phyloP scores from a whole-genome alignment of 495 filamentous ascomycete genomes.

The Sordaria brevicollis region DNA sequence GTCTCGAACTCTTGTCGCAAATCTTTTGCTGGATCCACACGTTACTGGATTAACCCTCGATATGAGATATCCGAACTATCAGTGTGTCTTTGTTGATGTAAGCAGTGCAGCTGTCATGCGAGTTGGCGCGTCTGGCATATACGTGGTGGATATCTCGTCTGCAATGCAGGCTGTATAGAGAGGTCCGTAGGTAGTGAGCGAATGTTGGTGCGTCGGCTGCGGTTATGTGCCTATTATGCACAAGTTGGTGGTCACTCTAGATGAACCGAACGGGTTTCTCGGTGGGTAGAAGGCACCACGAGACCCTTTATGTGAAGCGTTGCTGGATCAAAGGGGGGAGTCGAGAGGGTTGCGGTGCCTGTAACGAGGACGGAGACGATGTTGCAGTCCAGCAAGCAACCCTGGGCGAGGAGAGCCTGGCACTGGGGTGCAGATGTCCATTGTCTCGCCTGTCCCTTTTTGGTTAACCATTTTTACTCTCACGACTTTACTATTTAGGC shows the following conservation, averaged over 20 bases:
- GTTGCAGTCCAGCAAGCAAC: background rate
- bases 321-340: background rate
- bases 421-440: background rate
- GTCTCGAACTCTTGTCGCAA: background rate
- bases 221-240: background rate
- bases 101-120: background rate
- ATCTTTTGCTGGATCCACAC: background rate
- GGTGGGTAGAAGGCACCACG: background rate
- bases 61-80: background rate
- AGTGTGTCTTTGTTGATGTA: background rate
- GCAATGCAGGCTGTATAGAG: background rate
- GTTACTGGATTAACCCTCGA: background rate
- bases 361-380: background rate
- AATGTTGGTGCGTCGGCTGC: background rate
- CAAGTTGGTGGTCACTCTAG: background rate
- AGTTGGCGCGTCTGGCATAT: background rate
- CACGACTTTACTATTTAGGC: background rate
- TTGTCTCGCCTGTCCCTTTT: background rate
- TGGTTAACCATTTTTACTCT: background rate
- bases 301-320: background rate
- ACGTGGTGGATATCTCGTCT: background rate
- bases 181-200: background rate
- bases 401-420: background rate
- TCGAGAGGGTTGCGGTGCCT: background rate
- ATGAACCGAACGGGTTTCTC: background rate